These are phyloP conservation scores for Fusarium dlaminii DNA, from an alignment of 2,329 filamentous ascomycete genomes.

Conservation along the genomic window DNA sequence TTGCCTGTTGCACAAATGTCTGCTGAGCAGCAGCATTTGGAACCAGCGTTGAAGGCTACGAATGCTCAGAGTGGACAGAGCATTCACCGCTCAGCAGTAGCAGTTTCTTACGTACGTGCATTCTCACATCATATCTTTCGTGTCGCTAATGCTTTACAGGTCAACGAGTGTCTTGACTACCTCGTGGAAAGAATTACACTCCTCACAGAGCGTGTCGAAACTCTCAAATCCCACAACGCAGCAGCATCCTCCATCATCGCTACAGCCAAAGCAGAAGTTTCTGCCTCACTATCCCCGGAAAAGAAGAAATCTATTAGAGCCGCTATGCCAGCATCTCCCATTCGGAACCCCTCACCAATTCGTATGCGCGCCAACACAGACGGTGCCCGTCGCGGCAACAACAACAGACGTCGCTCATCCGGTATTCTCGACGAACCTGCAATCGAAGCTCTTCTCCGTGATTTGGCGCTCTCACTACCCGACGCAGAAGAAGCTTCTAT, in stretches of 20 bases:
- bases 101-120: constrained; percentile 61
- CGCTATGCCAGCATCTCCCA: constrained; percentile 48
- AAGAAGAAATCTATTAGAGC: constrained; percentile 38
- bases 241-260: constrained; percentile 52
- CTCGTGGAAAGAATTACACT: constrained; percentile 58
- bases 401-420: constrained; percentile 48
- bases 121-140: rapidly evolving
- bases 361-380: constrained; percentile 46
- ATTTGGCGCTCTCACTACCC: constrained; percentile 56
- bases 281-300: constrained; percentile 34
- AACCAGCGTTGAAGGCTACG: constrained; percentile 64
- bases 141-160: constrained; percentile 49
- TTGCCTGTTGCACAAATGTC: constrained; percentile 76
- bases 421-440: constrained; percentile 51
- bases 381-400: constrained; percentile 18
- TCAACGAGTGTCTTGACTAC: constrained; percentile 62
- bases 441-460: constrained; percentile 59
- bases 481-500: constrained; percentile 41
- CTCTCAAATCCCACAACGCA: constrained; percentile 57
- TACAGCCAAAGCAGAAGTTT: constrained; percentile 57
- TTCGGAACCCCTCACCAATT: constrained; percentile 49
- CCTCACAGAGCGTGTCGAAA: constrained; percentile 54
- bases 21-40: constrained; percentile 72
- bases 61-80: constrained; percentile 55
- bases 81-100: constrained; percentile 56